Evolutionary conservation across 805 yeast species (phyloP), one percentile per base, ranked within the genome.

Genomic region (Cyberlindnera maritima): DNA sequence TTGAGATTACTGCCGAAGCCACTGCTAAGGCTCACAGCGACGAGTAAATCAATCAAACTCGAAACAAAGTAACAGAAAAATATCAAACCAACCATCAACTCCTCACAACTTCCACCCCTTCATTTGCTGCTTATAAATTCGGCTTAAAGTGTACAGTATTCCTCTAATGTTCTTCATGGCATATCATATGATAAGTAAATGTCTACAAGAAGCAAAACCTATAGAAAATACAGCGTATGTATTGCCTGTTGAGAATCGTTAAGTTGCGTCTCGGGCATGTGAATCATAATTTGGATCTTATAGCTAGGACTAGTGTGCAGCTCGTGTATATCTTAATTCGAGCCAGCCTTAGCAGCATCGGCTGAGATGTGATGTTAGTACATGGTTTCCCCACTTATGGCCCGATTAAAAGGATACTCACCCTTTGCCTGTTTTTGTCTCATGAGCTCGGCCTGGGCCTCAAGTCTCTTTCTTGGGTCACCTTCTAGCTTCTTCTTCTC

Each of bases 341-440:
- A 68, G 32, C 66, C 77, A 15, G 74, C 75, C 54, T 68, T 76
- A 53, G 61, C 70, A 15, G 80, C 81, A 54, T 76, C 80, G 48
- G 80, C 80, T 76, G 55, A 42, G 1, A 4, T 18, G n/a, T n/a
- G 49, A 48, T 56, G 38, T 26, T 25, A 23, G 28, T 39, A 39
- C 14, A 4, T n/a, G 4, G 25, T 7, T 15, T 19, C 6, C 3
- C 25, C 2, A n/a, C 7, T 12, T 17, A 29, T 6, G 5, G 23
- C 8, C 6, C 11, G 23, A 17, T 11, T n/a, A n/a, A n/a, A n/a
- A n/a, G 14, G 7, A 18, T 6, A 81, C 79, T 66, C 77, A 70
- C 94, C 92, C 47, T 76, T 86, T 19, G 83, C 85, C 71, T 92
- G 98, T 65, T 92, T 94, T 59, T 79, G 81, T 66, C 98, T 81